Conservation (phyloP, 345 rosid species). For the Heritiera littoralis region DNA sequence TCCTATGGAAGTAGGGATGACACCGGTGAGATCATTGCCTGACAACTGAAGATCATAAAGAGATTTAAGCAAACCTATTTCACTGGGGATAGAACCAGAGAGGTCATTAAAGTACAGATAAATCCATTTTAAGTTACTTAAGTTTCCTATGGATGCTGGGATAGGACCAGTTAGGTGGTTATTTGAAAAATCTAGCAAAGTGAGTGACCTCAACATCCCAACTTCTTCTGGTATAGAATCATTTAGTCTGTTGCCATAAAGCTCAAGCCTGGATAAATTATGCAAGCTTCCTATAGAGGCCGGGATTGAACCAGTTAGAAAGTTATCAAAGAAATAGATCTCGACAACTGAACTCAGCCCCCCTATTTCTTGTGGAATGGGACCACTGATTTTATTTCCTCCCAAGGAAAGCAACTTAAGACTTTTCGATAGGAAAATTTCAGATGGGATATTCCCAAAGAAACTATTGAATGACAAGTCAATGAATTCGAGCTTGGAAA, state of each 20-base stretch:
- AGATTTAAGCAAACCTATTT: too few species aligned
- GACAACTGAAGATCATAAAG: too few species aligned
- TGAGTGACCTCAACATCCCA: neutral
- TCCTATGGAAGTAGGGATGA: too few species aligned
- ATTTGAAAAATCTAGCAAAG: neutral
- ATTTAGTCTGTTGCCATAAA: neutral
- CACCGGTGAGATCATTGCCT: too few species aligned
- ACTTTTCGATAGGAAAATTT: neutral
- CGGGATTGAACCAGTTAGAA: slow-evolving; percentile 22
- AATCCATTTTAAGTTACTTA: too few species aligned
- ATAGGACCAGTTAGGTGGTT: neutral
- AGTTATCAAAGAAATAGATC: neutral
- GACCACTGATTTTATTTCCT: neutral
- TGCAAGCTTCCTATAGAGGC: slow-evolving; percentile 3
- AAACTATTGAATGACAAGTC: neutral
- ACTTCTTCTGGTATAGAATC: neutral
- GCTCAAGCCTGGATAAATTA: neutral
- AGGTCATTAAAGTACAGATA: too few species aligned
- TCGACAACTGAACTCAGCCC: neutral
- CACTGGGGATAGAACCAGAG: too few species aligned
- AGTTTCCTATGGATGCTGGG: too few species aligned
- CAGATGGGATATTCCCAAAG: too few species aligned
- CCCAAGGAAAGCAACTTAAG: neutral
- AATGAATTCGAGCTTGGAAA: slow-evolving; percentile 7
- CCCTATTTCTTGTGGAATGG: neutral